Percentiles rank a stretch among this genome's conserved stretches.
phyloP scores from a whole-genome alignment of 164 flowering plant species.

The Protea cynaroides region DNA sequence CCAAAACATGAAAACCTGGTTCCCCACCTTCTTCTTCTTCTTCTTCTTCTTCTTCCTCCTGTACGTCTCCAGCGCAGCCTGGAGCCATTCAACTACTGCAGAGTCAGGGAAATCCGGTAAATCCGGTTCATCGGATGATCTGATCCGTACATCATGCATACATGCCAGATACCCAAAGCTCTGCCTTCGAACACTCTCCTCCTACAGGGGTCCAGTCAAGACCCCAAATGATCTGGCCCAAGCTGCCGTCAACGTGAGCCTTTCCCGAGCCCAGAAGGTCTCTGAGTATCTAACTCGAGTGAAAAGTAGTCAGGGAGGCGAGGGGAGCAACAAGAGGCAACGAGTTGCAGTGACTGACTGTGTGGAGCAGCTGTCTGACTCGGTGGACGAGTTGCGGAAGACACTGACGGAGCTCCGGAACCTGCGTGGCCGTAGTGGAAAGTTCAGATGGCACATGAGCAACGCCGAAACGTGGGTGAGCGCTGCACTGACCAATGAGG shows the following conservation, averaged over 20 bases:
- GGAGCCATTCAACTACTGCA: no score
- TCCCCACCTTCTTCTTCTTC: conserved; percentile 4
- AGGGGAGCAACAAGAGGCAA: conserved; percentile 16
- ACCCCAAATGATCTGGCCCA: conserved; percentile 53
- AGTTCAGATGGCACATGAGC: conserved; percentile 52
- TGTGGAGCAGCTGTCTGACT: conserved; percentile 51
- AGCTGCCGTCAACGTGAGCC: conserved; percentile 59
- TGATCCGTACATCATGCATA: conserved; percentile 45
- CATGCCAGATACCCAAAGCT: conserved; percentile 63
- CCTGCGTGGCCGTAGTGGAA: conserved; percentile 20
- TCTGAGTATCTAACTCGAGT: conserved; percentile 28
- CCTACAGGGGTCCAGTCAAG: conserved; percentile 40
- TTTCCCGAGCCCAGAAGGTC: conserved; percentile 32
- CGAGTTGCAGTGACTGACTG: conserved; percentile 51
- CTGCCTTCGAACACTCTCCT: conserved; percentile 58
- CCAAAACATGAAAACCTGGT: background rate
- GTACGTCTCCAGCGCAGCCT: conserved; percentile 6
- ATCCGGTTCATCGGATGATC: conserved; percentile 19
- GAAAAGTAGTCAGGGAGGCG: background rate
- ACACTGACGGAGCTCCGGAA: conserved; percentile 47
- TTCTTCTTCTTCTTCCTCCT: background rate
- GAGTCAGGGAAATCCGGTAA: no score
- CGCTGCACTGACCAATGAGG: conserved; percentile 69
- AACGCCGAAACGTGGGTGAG: conserved; percentile 79
- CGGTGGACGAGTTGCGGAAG: conserved; percentile 45